Evolutionary conservation across 2,329 filamentous ascomycete genomes (phyloP).

Genomic region (Eutypella sp.): DNA sequence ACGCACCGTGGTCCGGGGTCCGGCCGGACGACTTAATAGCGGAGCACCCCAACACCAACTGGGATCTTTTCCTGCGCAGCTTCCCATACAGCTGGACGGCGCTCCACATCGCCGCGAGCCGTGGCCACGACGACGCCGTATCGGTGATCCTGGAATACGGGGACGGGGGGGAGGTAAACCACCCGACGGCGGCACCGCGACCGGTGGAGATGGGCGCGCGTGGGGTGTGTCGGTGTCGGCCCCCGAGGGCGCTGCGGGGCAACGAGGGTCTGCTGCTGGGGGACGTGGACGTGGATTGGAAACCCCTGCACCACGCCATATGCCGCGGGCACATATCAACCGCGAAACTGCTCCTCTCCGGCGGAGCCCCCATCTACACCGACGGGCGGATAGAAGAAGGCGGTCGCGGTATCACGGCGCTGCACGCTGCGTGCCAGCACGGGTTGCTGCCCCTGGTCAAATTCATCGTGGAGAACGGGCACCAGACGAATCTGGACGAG

Average conservation of each 20-base stretch:
- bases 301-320: background rate
- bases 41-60: too few species aligned
- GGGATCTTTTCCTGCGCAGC: background rate
- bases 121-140: background rate
- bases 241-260: background rate
- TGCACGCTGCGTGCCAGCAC: background rate
- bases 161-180: too few species aligned
- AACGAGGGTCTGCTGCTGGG: background rate
- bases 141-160: background rate
- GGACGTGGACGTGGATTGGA: background rate
- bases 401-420: background rate
- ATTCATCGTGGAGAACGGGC: background rate
- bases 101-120: background rate
- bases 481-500: background rate
- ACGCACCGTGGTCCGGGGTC: too few species aligned
- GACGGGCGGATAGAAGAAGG: too few species aligned
- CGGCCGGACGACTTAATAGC: too few species aligned
- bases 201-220: background rate
- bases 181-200: background rate
- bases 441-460: background rate
- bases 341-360: background rate
- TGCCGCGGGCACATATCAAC: background rate
- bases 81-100: background rate
- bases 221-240: background rate
- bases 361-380: background rate